These are phyloP conservation scores for Vaccinium darrowii DNA, from an alignment of 148 eudicot genomes.

Conservation along the genomic window DNA sequence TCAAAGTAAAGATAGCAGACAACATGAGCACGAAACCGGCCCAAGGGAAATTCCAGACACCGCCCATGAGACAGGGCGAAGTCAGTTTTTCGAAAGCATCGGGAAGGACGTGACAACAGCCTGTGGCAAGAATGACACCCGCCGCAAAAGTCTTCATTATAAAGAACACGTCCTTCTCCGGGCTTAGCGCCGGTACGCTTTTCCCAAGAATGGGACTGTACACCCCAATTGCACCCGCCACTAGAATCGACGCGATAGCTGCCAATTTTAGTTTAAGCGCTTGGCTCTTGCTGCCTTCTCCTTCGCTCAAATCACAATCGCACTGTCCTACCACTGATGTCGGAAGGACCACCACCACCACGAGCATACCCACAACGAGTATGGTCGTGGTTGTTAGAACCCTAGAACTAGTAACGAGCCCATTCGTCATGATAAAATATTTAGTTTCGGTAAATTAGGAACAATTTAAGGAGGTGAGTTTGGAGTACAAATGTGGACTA, in stretches of 20 bases:
- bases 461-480: background rate
- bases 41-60: background rate
- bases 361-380: background rate
- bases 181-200: background rate
- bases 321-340: background rate
- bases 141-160: background rate
- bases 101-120: background rate
- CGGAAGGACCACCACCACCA: background rate
- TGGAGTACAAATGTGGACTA: background rate
- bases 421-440: background rate
- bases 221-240: background rate
- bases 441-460: background rate
- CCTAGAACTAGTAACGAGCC: background rate
- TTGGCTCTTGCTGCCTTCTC: background rate
- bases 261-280: background rate
- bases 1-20: background rate
- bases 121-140: background rate
- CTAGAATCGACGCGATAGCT: background rate
- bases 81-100: background rate
- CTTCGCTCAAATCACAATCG: background rate
- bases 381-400: background rate
- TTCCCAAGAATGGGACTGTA: background rate
- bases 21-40: background rate
- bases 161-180: background rate
- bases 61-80: background rate